phyloP scores from a whole-genome alignment of 228 moss, liverwort and hornwort genomes.

The Sphagnum fallax region DNA sequence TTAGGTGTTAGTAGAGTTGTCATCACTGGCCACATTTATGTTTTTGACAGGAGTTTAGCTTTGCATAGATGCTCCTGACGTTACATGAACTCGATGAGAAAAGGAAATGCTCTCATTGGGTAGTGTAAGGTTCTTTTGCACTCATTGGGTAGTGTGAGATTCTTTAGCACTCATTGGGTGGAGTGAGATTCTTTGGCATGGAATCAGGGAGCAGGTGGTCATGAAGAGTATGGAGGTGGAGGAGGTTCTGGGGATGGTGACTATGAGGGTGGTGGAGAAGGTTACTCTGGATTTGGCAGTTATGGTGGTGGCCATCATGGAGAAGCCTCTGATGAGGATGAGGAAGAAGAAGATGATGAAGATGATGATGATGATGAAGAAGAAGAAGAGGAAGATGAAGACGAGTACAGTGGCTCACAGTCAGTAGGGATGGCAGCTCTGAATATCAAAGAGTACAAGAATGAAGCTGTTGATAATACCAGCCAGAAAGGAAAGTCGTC shows the following conservation, averaged over 20 bases:
- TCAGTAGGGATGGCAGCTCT: slow-evolving; percentile 91
- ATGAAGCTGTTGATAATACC: slow-evolving; percentile 39
- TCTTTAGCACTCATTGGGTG: background rate
- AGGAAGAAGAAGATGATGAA: slow-evolving; percentile 44
- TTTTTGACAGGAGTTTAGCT: too few relatives aligned
- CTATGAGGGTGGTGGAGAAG: slow-evolving; percentile 15
- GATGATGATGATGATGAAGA: slow-evolving; percentile 41
- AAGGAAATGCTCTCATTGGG: too few relatives aligned
- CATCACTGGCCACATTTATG: too few relatives aligned
- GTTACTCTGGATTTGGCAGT: slow-evolving; percentile 6
- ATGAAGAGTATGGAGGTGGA: slow-evolving; percentile 56
- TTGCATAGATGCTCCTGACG: too few relatives aligned
- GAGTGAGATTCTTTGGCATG: slow-evolving; percentile 1
- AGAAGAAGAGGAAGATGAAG: slow-evolving; percentile 55
- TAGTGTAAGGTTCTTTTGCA: too few relatives aligned
- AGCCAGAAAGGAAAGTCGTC: slow-evolving; percentile 42
- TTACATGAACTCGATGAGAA: too few relatives aligned
- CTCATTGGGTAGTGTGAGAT: too few relatives aligned
- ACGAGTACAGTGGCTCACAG: slow-evolving; percentile 25
- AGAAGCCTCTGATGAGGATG: slow-evolving; percentile 33
- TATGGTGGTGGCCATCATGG: slow-evolving; percentile 14
- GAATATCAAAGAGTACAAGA: slow-evolving; percentile 70
- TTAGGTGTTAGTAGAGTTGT: too few relatives aligned
- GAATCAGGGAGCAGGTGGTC: slow-evolving; percentile 52
- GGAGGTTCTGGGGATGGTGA: slow-evolving; percentile 48